Evolutionary conservation across 768 basidiomycete genomes (phyloP).

Genomic region (Auricularia heimuer): DNA sequence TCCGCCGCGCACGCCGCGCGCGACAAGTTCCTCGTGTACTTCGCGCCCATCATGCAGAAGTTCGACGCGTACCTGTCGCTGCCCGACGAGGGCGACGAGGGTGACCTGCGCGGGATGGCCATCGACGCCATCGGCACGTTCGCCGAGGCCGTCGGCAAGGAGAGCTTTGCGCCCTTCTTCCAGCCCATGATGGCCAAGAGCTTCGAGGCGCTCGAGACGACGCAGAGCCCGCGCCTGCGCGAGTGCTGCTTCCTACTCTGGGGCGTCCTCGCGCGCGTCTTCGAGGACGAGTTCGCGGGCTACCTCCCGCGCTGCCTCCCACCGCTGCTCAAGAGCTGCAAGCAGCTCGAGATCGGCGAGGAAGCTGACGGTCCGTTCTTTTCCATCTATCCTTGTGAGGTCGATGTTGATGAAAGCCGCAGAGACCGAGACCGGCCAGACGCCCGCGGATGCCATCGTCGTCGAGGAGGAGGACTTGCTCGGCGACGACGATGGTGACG

Average conservation of each 20-base stretch:
- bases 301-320: constrained; percentile 85
- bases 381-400: too few species aligned
- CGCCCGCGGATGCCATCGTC: constrained; percentile 59
- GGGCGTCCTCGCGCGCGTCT: constrained; percentile 95
- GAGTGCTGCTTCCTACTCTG: constrained; percentile 99
- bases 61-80: constrained; percentile 84
- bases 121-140: constrained; percentile 99
- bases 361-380: constrained; percentile 22
- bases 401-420: background rate
- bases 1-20: constrained; percentile 96
- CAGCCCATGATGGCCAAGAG: constrained; percentile 93
- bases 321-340: constrained; percentile 69
- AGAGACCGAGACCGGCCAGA: constrained; percentile 30
- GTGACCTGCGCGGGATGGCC: constrained; percentile 89
- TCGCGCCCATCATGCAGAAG: constrained; percentile 80
- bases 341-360: constrained; percentile 75
- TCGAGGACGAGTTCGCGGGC: constrained; percentile 83
- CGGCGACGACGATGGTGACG: constrained; percentile 41
- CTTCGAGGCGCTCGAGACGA: constrained; percentile 80
- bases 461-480: constrained; percentile 57
- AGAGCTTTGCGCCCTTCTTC: constrained; percentile 92
- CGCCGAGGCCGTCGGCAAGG: constrained; percentile 91
- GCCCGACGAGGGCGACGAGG: constrained; percentile 81
- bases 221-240: constrained; percentile 68
- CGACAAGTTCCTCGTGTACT: constrained; percentile 85